phyloP scores from a whole-genome alignment of 2,329 filamentous ascomycete genomes.

The Aureobasidium zeae region DNA sequence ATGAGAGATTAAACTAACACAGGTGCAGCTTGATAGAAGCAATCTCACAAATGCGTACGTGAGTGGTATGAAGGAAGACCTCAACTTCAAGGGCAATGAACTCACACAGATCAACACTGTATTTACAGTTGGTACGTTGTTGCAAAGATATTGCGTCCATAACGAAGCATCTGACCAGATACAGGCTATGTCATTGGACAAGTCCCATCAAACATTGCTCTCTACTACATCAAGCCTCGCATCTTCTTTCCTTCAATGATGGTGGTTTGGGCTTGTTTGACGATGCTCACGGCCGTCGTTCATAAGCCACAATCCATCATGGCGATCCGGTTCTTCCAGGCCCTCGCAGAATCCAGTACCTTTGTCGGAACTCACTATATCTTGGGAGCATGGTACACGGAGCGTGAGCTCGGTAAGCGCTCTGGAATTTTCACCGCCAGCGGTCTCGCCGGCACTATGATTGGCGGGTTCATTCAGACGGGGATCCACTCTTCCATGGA shows the following conservation, averaged over 20 bases:
- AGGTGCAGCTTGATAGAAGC: constrained; percentile 38
- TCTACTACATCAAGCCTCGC: constrained; percentile 50
- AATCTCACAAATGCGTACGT: constrained; percentile 49
- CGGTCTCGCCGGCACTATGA: constrained; percentile 43
- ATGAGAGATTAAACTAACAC: background rate
- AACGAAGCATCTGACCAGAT: constrained; percentile 53
- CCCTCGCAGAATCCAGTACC: constrained; percentile 40
- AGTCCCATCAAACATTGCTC: constrained; percentile 37
- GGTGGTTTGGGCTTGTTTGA: constrained; percentile 48
- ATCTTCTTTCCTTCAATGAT: constrained; percentile 47
- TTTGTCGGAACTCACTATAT: constrained; percentile 24
- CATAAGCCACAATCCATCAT: constrained; percentile 47
- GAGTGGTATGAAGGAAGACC: constrained; percentile 45
- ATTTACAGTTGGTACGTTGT: constrained; percentile 35
- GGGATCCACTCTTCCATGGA: constrained; percentile 28
- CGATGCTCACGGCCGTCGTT: constrained; percentile 49
- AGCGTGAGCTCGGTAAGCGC: constrained; percentile 29
- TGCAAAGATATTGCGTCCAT: constrained; percentile 45
- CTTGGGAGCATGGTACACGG: constrained; percentile 16
- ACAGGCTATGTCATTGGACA: constrained; percentile 39
- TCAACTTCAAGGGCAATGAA: constrained; percentile 41
- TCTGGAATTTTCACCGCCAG: constrained; percentile 47
- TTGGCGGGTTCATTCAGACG: constrained; percentile 39
- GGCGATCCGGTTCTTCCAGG: constrained; percentile 46
- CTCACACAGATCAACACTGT: constrained; percentile 35